Conservation (phyloP, 345 rosid species). For the Geranium brycei region DNA sequence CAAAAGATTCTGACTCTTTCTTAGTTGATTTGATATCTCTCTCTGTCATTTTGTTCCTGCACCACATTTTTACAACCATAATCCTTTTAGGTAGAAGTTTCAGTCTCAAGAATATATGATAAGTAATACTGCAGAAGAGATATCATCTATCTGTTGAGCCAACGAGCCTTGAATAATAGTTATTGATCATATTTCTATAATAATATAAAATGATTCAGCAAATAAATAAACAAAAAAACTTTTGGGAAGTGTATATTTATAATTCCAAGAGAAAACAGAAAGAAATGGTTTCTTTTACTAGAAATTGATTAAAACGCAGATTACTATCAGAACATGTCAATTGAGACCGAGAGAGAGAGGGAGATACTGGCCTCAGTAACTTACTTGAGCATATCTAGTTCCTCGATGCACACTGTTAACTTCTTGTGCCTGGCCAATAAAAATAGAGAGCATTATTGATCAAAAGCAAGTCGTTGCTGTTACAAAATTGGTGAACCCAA, state of each 20-base stretch:
- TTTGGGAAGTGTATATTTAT: too few relatives aligned
- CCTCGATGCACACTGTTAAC: conserved; percentile 60
- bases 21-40: conserved; percentile 15
- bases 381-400: conserved; percentile 52
- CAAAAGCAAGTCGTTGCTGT: not conserved
- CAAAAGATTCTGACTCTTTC: conserved; percentile 56
- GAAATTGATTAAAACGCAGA: not conserved
- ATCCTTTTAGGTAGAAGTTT: not conserved
- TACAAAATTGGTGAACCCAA: not conserved
- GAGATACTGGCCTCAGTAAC: conserved; percentile 14
- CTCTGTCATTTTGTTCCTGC: conserved; percentile 42
- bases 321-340: not conserved
- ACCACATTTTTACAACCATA: conserved; percentile 13
- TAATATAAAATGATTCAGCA: not conserved
- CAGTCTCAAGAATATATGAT: not conserved
- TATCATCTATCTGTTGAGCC: not conserved
- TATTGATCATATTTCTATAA: not conserved
- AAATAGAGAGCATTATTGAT: conserved; percentile 5
- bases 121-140: not conserved
- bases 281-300: too few relatives aligned
- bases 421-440: conserved; percentile 55
- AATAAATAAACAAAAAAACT: too few relatives aligned
- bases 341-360: conserved; percentile 6
- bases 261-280: not conserved
- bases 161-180: too few relatives aligned